These are phyloP conservation scores for Stylonectria norvegica DNA, from an alignment of 2,329 filamentous ascomycete genomes.

Conservation along the genomic window DNA sequence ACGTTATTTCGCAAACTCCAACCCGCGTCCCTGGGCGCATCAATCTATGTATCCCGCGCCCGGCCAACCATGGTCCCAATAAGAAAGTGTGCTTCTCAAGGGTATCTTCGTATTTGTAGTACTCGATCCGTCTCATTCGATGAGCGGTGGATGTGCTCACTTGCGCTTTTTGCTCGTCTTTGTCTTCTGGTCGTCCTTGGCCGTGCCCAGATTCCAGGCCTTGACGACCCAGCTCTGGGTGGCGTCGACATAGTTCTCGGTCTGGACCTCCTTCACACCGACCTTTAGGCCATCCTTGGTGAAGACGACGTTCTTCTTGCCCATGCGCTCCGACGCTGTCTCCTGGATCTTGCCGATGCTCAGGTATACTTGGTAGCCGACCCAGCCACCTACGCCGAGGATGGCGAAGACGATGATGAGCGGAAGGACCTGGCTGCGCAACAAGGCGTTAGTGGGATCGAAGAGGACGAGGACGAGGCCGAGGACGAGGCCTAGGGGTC, in stretches of 20 bases:
- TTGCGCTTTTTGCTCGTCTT: slow-evolving; percentile 24
- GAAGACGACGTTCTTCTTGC: slow-evolving; percentile 71
- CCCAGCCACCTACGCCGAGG: slow-evolving; percentile 56
- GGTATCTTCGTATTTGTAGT: background rate
- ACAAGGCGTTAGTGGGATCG: too few species aligned
- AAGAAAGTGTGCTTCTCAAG: background rate
- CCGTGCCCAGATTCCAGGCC: slow-evolving; percentile 57
- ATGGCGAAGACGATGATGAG: slow-evolving; percentile 65
- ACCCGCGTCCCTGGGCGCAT: background rate
- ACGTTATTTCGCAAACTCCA: background rate
- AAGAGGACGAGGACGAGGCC: slow-evolving; percentile 1
- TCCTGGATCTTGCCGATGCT: slow-evolving; percentile 63
- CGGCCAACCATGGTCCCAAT: background rate
- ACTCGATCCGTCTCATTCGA: background rate
- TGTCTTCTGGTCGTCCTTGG: slow-evolving; percentile 15
- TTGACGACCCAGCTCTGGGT: slow-evolving; percentile 68
- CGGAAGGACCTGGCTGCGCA: slow-evolving; percentile 59
- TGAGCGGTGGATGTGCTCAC: slow-evolving; percentile 7
- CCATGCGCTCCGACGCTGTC: slow-evolving; percentile 65
- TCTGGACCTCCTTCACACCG: slow-evolving; percentile 63
- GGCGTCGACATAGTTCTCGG: slow-evolving; percentile 69
- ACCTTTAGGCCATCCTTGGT: slow-evolving; percentile 72
- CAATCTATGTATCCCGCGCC: background rate
- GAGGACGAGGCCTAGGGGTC: too few species aligned
- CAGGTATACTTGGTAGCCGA: slow-evolving; percentile 71